Evolutionary conservation across 2,329 filamentous ascomycete species (phyloP).

Genomic region (Colletotrichum sp.): DNA sequence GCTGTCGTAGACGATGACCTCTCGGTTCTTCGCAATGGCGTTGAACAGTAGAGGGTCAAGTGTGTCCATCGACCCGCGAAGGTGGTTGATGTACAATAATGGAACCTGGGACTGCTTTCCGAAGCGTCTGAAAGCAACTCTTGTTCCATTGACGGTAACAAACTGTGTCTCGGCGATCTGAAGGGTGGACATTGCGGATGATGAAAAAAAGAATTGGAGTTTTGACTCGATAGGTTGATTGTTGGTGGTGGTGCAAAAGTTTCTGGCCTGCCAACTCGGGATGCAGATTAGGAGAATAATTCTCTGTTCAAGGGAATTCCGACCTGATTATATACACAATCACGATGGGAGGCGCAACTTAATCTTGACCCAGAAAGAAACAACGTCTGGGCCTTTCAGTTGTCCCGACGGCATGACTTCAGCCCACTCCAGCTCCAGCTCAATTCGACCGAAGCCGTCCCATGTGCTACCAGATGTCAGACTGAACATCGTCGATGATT

Average conservation of each 20-base stretch:
- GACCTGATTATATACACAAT: neutral
- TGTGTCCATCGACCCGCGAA: neutral
- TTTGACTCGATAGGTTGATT: neutral
- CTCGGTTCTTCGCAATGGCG: neutral
- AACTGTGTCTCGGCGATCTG: neutral
- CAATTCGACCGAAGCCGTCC: neutral
- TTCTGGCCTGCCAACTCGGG: neutral
- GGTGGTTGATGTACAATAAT: neutral
- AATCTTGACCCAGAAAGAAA: neutral
- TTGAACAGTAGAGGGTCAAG: neutral
- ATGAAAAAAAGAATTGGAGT: neutral
- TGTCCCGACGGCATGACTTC: neutral
- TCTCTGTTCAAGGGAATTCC: neutral
- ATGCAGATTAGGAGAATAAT: neutral
- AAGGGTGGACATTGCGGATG: neutral
- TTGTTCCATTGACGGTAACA: neutral
- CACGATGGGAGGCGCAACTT: neutral
- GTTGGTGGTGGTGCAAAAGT: neutral
- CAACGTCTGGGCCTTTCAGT: neutral
- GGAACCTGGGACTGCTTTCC: neutral
- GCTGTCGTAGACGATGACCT: neutral
- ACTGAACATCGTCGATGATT: neutral
- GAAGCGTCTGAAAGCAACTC: neutral
- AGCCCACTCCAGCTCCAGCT: neutral
- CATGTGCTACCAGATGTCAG: neutral